Evolutionary conservation across 306 rosid species (phyloP).

Genomic region (Cicer yamashitae): DNA sequence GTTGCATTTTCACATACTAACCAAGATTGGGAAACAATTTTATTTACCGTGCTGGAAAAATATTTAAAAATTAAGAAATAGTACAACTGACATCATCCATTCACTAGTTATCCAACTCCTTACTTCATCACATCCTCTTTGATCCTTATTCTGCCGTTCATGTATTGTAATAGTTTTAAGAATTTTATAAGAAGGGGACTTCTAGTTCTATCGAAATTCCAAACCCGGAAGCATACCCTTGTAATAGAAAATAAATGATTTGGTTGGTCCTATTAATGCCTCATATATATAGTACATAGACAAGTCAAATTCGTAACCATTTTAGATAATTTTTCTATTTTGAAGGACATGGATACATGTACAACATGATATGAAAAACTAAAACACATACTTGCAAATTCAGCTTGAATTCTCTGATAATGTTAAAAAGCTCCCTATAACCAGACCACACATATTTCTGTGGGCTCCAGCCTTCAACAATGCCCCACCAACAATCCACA

Average conservation of each 20-base stretch:
- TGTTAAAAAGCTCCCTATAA: constrained; percentile 82
- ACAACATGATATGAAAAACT: constrained; percentile 31
- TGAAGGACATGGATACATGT: constrained; percentile 27
- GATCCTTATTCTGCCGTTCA: constrained; percentile 1
- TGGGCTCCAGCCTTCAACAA: constrained; percentile 87
- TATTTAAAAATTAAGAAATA: constrained; percentile 21
- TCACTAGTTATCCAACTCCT: constrained; percentile 1
- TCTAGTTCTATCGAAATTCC: constrained; percentile 10
- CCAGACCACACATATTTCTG: constrained; percentile 96
- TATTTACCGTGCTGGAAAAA: constrained; percentile 6
- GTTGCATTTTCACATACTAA: constrained; percentile 40
- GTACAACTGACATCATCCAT: constrained; percentile 34
- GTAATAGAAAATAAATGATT: constrained; percentile 32
- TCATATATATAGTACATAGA: not conserved
- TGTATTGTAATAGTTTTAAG: constrained; percentile 17
- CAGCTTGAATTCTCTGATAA: constrained; percentile 76
- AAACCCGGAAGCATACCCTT: constrained; percentile 13
- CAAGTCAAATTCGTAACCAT: constrained; percentile 7
- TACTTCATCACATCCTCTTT: constrained; percentile 17
- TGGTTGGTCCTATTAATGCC: constrained; percentile 22
- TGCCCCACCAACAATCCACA: constrained; percentile 99
- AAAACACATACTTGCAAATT: constrained; percentile 75
- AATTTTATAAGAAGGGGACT: constrained; percentile 11
- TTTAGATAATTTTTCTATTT: constrained; percentile 2
- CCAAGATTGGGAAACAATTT: constrained; percentile 19